Evolutionary conservation across 768 basidiomycete genomes (phyloP), one percentile per base, ranked within the genome.

Genomic region (Ramaria rubella): DNA sequence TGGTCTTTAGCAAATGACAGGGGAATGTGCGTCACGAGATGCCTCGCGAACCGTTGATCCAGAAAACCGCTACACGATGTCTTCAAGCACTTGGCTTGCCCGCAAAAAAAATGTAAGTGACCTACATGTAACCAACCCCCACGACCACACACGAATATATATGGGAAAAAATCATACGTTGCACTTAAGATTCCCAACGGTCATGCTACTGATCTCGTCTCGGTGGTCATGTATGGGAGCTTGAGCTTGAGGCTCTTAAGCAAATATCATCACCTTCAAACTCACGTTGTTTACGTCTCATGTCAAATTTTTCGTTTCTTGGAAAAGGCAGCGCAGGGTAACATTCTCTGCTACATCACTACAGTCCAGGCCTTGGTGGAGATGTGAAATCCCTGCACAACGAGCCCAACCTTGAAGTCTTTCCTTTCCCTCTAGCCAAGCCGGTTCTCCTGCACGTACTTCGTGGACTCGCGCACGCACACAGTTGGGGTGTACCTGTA

Each of bases 11-110:
- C n/a, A n/a, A n/a, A n/a, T n/a, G n/a, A n/a, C n/a, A n/a, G n/a
- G n/a, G n/a, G n/a, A n/a, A n/a, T n/a, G n/a, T n/a, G n/a, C n/a
- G n/a, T n/a, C n/a, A n/a, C n/a, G n/a, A n/a, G n/a, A n/a, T n/a
- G n/a, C n/a, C n/a, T n/a, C n/a, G n/a, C 9, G 49, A 3, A 14
- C 30, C 5, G 26, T 56, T 26, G 52, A 52, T n/a, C 40, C 54
- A 24, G 31, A 29, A 8, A 14, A 38, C 5, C 53, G 58, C n/a
- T 61, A 61, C 29, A 59, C 43, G 11, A 59, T 61, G 58, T 29
- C 48, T 29, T 48, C 59, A 15, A 61, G 59, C 5, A 55, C 45
- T 38, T 61, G 60, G 60, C 23, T 61, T 14, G 60, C 52, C 11
- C 31, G 38, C 23, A 52, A 61, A 23, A 36, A 31, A 23, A 26